phyloP scores from a whole-genome alignment of 2,329 filamentous ascomycete genomes.

The Westerdykella sp. region DNA sequence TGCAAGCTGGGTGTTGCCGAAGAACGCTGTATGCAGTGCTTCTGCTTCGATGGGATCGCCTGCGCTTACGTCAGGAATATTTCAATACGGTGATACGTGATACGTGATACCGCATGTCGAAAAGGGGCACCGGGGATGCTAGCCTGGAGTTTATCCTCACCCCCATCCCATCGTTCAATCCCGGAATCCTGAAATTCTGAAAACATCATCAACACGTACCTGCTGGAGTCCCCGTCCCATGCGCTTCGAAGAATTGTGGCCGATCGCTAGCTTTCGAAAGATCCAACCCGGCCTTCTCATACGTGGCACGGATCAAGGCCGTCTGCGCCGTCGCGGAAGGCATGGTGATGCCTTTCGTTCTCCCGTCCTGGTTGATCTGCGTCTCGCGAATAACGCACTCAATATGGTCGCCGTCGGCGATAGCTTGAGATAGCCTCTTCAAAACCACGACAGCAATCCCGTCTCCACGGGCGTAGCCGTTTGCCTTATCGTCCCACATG shows the following conservation, averaged over 20 bases:
- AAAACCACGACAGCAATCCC: slow-evolving; percentile 52
- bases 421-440: slow-evolving; percentile 51
- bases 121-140: no score
- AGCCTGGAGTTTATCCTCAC: no score
- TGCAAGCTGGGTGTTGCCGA: neutral
- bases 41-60: slow-evolving; percentile 14
- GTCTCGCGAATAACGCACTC: slow-evolving; percentile 38
- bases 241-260: slow-evolving; percentile 1
- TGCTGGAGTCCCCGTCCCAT: slow-evolving; percentile 1
- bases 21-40: slow-evolving; percentile 8
- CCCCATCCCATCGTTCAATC: no score
- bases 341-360: slow-evolving; percentile 39
- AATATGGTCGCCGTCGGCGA: slow-evolving; percentile 50
- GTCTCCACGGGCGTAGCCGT: slow-evolving; percentile 59
- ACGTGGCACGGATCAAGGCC: slow-evolving; percentile 31
- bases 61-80: neutral
- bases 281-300: slow-evolving; percentile 12
- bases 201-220: no score
- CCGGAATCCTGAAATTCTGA: no score
- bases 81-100: neutral
- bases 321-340: slow-evolving; percentile 34
- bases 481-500: slow-evolving; percentile 37
- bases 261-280: neutral
- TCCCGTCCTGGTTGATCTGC: slow-evolving; percentile 45
- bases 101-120: no score